Conservation (phyloP, 2,329 filamentous ascomycete species). For the Emergomyces pasteurianus region DNA sequence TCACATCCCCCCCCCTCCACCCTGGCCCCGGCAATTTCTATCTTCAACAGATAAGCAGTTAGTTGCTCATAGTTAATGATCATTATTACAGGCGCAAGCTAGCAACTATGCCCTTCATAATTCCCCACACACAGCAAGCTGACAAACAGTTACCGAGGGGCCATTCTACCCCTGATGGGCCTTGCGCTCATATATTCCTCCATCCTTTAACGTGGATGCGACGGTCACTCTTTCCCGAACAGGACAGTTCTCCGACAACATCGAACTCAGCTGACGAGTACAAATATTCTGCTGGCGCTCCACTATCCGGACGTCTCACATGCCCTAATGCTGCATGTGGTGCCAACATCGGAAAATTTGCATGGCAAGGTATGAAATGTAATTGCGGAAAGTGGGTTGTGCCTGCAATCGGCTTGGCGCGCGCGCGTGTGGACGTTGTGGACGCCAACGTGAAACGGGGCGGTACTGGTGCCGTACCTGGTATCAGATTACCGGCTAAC, state of each 20-base stretch:
- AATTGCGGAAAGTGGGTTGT: constrained; percentile 85
- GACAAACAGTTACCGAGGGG: constrained; percentile 16
- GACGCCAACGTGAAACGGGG: constrained; percentile 14
- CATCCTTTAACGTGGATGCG: constrained; percentile 96
- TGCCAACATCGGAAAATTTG: constrained; percentile 79
- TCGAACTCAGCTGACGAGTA: constrained; percentile 7
- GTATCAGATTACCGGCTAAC: constrained; percentile 29
- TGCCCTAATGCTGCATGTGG: constrained; percentile 72
- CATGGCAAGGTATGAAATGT: constrained; percentile 92
- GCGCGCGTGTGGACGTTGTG: constrained; percentile 69
- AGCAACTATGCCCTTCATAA: constrained; percentile 55
- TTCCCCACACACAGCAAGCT: constrained; percentile 42
- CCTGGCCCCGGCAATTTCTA: background rate
- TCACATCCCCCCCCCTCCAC: constrained; percentile 5
- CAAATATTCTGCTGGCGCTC: constrained; percentile 44
- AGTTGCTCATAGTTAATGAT: background rate
- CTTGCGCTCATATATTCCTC: constrained; percentile 78
- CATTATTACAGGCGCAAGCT: constrained; percentile 42
- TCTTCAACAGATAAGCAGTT: background rate
- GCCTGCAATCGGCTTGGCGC: constrained; percentile 77
- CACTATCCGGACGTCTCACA: constrained; percentile 69
- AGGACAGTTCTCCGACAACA: background rate
- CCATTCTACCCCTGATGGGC: constrained; percentile 15
- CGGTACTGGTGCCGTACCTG: constrained; percentile 14
- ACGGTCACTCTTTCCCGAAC: constrained; percentile 47